These are phyloP conservation scores for Nemania abortiva DNA, from an alignment of 2,329 filamentous ascomycete genomes.

Conservation along the genomic window DNA sequence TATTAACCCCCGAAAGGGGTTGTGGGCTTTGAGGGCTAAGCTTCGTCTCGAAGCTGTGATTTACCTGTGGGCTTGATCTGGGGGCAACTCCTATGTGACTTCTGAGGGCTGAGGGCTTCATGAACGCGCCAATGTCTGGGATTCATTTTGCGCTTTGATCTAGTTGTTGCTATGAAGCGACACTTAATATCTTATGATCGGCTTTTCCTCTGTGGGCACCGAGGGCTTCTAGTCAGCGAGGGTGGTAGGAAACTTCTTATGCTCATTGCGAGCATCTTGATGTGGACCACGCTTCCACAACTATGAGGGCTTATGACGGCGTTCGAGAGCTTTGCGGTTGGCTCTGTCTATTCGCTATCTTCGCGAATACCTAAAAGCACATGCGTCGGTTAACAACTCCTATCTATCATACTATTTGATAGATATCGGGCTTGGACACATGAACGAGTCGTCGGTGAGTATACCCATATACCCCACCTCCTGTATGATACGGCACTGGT, in stretches of 20 bases:
- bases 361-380: slow-evolving; percentile 21
- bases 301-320: slow-evolving; percentile 53
- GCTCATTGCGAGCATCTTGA: slow-evolving; percentile 45
- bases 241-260: slow-evolving; percentile 52
- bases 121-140: slow-evolving; percentile 42
- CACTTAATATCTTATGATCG: slow-evolving; percentile 41
- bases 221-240: slow-evolving; percentile 50
- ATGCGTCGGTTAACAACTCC: slow-evolving; percentile 19
- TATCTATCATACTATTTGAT: slow-evolving; percentile 19
- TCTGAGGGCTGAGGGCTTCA: slow-evolving; percentile 50
- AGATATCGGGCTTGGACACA: slow-evolving; percentile 24
- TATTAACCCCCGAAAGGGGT: slow-evolving; percentile 54
- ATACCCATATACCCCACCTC: slow-evolving; percentile 42
- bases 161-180: slow-evolving; percentile 28
- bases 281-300: slow-evolving; percentile 51
- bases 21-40: slow-evolving; percentile 67
- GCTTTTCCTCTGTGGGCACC: slow-evolving; percentile 53
- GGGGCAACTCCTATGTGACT: slow-evolving; percentile 50
- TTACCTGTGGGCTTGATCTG: slow-evolving; percentile 67
- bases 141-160: slow-evolving; percentile 37
- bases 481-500: slow-evolving; percentile 26
- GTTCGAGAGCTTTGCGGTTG: slow-evolving; percentile 49
- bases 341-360: slow-evolving; percentile 24
- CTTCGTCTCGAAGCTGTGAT: slow-evolving; percentile 60
- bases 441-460: slow-evolving; percentile 45